phyloP scores from a whole-genome alignment of 73 alveolate species.

The Symbiodinium pilosum region DNA sequence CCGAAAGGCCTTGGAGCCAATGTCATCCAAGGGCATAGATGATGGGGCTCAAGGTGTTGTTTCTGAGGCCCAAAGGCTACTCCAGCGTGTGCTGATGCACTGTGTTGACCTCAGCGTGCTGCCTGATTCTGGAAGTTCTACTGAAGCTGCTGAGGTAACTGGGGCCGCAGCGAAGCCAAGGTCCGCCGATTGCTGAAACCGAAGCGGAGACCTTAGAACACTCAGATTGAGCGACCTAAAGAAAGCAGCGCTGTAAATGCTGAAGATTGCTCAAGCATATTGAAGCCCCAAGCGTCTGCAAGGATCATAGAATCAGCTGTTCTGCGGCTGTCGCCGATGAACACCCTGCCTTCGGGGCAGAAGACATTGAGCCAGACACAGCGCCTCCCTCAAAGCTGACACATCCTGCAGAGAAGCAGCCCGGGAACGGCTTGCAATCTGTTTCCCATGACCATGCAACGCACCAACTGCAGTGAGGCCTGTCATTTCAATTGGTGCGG shows the following conservation, averaged over 20 bases:
- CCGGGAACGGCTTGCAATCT: no score
- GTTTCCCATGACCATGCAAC: no score
- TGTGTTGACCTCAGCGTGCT: not conserved
- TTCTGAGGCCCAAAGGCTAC: slow-evolving; percentile 53
- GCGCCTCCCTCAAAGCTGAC: slow-evolving; percentile 6
- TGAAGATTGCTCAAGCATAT: no score
- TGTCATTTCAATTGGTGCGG: slow-evolving; percentile 31
- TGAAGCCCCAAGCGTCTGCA: no score
- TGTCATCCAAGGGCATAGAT: no score
- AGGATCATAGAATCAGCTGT: slow-evolving; percentile 88
- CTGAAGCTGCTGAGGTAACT: slow-evolving; percentile 23
- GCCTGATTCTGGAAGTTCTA: not conserved
- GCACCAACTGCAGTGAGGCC: no score
- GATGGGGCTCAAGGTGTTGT: no score
- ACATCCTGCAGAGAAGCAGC: no score
- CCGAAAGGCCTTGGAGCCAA: slow-evolving; percentile 42
- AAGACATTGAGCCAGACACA: slow-evolving; percentile 86
- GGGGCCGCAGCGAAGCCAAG: slow-evolving; percentile 90
- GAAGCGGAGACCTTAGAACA: no score
- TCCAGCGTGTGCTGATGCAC: slow-evolving; percentile 87
- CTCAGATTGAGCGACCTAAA: no score
- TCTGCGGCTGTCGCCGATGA: slow-evolving; percentile 89
- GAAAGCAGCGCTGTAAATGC: no score
- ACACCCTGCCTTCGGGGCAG: slow-evolving; percentile 89
- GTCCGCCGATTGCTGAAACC: slow-evolving; percentile 86